Evolutionary conservation across 495 filamentous ascomycete species (phyloP).

Genomic region (Bacidia rubella): DNA sequence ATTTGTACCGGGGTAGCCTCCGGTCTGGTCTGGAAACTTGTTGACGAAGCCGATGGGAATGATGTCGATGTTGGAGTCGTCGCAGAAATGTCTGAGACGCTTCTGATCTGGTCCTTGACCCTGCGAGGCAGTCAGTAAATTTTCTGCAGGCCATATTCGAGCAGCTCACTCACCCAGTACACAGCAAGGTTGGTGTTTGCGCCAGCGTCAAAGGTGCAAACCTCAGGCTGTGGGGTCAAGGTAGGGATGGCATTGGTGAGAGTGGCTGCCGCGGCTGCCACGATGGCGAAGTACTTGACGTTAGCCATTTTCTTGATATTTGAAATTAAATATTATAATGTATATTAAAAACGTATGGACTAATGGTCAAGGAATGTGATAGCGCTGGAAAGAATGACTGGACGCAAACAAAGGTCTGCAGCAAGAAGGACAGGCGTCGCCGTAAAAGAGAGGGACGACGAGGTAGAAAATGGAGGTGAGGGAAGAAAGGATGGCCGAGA

Average conservation of each 20-base stretch:
- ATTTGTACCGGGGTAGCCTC: slow-evolving; percentile 45
- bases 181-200: slow-evolving; percentile 46
- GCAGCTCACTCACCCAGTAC: slow-evolving; percentile 41
- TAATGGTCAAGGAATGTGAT: slow-evolving; percentile 13
- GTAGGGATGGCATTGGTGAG: not conserved
- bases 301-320: slow-evolving; percentile 22
- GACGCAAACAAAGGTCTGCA: slow-evolving; percentile 38
- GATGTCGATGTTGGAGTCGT: slow-evolving; percentile 46
- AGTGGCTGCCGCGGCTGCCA: slow-evolving; percentile 4
- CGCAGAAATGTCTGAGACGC: slow-evolving; percentile 43
- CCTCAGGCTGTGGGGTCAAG: slow-evolving; percentile 13
- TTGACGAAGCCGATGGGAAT: slow-evolving; percentile 56
- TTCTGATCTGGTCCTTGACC: slow-evolving; percentile 34
- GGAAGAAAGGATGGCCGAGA: not conserved
- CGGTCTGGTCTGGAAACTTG: slow-evolving; percentile 44
- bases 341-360: slow-evolving; percentile 15
- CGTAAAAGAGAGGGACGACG: slow-evolving; percentile 7
- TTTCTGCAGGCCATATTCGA: not conserved
- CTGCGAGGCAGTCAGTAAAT: slow-evolving; percentile 21
- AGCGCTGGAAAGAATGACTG: slow-evolving; percentile 27
- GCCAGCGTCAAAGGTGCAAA: slow-evolving; percentile 30
- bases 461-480: slow-evolving; percentile 1
- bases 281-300: slow-evolving; percentile 17
- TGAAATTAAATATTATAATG: slow-evolving; percentile 8
- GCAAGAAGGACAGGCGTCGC: slow-evolving; percentile 12